phyloP scores from a whole-genome alignment of 371 early-diverging fungal species.

The Haplosporangium sp. region DNA sequence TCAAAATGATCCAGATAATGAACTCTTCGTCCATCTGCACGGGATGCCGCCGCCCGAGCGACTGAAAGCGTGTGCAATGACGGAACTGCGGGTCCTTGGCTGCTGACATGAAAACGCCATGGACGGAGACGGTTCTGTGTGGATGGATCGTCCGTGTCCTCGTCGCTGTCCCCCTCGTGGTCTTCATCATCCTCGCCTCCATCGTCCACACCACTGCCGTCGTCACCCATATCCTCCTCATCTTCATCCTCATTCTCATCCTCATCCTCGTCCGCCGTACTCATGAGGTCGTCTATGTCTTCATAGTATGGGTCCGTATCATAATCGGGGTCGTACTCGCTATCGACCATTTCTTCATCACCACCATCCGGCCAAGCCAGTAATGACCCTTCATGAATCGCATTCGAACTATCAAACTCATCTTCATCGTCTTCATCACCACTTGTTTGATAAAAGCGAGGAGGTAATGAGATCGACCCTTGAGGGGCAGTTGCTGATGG shows the following conservation, averaged over 20 bases:
- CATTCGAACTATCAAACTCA: not conserved
- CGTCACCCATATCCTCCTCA: not conserved
- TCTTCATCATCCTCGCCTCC: not conserved
- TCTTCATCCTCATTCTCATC: not conserved
- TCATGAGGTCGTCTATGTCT: conserved; percentile 20
- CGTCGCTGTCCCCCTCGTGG: not conserved
- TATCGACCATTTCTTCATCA: conserved; percentile 6
- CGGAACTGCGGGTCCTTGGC: conserved; percentile 2
- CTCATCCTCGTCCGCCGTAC: conserved; percentile 11
- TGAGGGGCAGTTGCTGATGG: no score
- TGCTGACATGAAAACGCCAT: no score
- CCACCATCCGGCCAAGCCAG: conserved; percentile 6
- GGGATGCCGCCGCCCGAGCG: conserved; percentile 32
- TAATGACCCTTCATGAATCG: not conserved
- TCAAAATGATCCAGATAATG: conserved; percentile 45
- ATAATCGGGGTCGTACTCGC: conserved; percentile 17
- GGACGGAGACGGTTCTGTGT: no score
- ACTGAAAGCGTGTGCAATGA: conserved; percentile 30
- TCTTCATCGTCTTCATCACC: conserved; percentile 5
- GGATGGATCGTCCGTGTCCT: conserved; percentile 1
- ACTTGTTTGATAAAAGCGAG: not conserved
- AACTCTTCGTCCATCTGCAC: conserved; percentile 36
- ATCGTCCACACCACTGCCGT: no score
- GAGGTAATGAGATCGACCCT: no score
- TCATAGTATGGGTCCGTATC: conserved; percentile 23